Conservation (phyloP, 176 grass and related monocot genomes). For the Pontederia paniculata region DNA sequence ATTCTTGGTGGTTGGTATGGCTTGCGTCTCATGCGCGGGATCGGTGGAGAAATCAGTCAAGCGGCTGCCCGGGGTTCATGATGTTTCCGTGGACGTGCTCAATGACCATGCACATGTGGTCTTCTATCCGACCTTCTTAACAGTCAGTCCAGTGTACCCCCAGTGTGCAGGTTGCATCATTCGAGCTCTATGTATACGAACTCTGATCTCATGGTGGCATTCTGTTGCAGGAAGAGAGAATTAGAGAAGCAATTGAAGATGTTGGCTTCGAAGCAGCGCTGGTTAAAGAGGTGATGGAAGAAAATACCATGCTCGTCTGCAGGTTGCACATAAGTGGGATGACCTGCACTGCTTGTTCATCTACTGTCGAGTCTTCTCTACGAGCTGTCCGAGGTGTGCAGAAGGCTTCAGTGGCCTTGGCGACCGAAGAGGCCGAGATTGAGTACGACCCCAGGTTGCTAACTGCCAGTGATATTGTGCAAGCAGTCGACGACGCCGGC, state of each 20-base stretch:
- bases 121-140: neutral
- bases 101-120: neutral
- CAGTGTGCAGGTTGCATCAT: no score
- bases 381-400: slow-evolving; percentile 54
- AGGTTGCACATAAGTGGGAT: slow-evolving; percentile 90
- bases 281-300: slow-evolving; percentile 53
- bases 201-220: slow-evolving; percentile 15
- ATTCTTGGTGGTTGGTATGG: neutral
- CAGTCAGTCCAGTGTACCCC: no score
- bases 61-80: neutral
- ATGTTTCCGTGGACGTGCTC: neutral
- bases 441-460: slow-evolving; percentile 43
- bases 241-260: slow-evolving; percentile 86
- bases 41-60: slow-evolving; percentile 5
- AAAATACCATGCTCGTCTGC: slow-evolving; percentile 57
- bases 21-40: neutral
- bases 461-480: slow-evolving; percentile 34
- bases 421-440: slow-evolving; percentile 87
- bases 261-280: slow-evolving; percentile 62
- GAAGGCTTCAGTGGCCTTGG: slow-evolving; percentile 67
- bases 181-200: no score
- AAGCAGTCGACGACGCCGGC: slow-evolving; percentile 57
- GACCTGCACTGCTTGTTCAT: slow-evolving; percentile 73
- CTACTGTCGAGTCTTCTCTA: slow-evolving; percentile 55
- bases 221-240: slow-evolving; percentile 50